Percentiles rank a stretch among this genome's conserved stretches.
Conservation (phyloP, 345 rosid species). For the Hibiscus trionum region DNA sequence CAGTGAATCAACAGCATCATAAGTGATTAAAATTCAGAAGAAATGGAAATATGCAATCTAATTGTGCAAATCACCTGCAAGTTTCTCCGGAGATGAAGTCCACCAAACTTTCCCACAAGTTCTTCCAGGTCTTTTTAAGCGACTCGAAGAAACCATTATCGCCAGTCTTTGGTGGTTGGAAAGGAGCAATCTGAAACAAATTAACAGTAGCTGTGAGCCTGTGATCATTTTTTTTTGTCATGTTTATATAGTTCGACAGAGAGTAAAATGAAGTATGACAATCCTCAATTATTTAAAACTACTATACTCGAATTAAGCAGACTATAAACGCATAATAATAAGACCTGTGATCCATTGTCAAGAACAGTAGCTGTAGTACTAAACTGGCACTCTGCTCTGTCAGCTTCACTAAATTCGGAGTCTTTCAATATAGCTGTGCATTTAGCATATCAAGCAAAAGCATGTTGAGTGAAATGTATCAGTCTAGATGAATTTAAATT, state of each 20-base stretch:
- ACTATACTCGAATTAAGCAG: not conserved
- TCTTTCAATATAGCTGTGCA: conserved; percentile 54
- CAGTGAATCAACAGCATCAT: not conserved
- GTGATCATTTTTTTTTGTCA: not conserved
- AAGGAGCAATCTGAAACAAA: conserved; percentile 56
- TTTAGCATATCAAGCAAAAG: conserved; percentile 10
- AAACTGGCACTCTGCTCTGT: conserved; percentile 93
- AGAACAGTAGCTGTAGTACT: conserved; percentile 77
- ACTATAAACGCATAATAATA: conserved; percentile 4
- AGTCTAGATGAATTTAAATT: not conserved
- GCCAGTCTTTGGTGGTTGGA: conserved; percentile 50
- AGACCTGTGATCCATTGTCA: conserved; percentile 91
- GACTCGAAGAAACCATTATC: conserved; percentile 62
- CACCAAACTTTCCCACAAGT: conserved; percentile 52
- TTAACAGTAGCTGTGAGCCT: not conserved
- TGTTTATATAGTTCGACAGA: not conserved
- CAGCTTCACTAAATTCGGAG: conserved; percentile 44
- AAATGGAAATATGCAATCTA: not conserved
- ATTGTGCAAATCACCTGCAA: conserved; percentile 54
- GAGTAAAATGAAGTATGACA: not conserved
- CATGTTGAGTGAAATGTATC: not conserved
- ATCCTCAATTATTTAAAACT: not conserved
- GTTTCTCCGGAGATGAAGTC: conserved; percentile 73
- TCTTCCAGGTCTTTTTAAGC: conserved; percentile 44
- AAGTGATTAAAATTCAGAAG: not conserved